Evolutionary conservation across 805 yeast species (phyloP).

Genomic region (Kazachstania kunashirensis): DNA sequence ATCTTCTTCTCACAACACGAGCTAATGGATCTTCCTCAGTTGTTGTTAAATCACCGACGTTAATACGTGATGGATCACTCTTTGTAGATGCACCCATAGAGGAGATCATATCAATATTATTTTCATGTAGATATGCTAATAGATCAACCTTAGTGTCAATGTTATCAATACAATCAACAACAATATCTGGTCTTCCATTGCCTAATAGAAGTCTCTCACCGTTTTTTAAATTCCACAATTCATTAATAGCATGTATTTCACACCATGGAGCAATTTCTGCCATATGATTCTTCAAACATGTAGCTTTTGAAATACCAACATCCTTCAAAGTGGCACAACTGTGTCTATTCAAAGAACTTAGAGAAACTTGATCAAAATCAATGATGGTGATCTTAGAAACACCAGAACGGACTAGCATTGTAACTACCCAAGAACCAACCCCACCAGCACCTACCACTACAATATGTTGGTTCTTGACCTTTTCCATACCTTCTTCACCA

Average conservation of each 20-base stretch:
- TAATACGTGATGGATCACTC: conserved; percentile 87
- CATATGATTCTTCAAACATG: conserved; percentile 61
- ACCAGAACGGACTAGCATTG: conserved; percentile 89
- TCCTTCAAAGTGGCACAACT: conserved; percentile 86
- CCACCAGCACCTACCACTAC: conserved; percentile 95
- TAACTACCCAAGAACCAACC: conserved; percentile 93
- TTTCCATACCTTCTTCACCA: conserved; percentile 73
- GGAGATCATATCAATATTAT: conserved; percentile 60
- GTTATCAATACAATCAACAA: conserved; percentile 94
- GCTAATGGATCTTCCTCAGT: conserved; percentile 94
- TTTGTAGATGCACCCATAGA: conserved; percentile 98
- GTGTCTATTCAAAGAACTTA: conserved; percentile 87
- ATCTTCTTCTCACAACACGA: conserved; percentile 72
- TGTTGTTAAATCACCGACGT: conserved; percentile 76
- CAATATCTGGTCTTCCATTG: conserved; percentile 55
- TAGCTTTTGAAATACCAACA: conserved; percentile 89
- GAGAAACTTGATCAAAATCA: conserved; percentile 93
- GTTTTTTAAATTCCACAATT: conserved; percentile 60
- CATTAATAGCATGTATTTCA: conserved; percentile 64
- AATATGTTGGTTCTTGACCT: conserved; percentile 59
- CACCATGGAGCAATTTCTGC: conserved; percentile 88
- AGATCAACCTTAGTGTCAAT: conserved; percentile 94
- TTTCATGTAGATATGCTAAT: conserved; percentile 56
- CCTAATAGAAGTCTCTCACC: conserved; percentile 50
- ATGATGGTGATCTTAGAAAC: conserved; percentile 67